A percentile compares a stretch with the other conserved stretches of the same genome.
Evolutionary conservation across 2,329 filamentous ascomycete species (phyloP).

Genomic region (Proliferodiscus dingleyae): DNA sequence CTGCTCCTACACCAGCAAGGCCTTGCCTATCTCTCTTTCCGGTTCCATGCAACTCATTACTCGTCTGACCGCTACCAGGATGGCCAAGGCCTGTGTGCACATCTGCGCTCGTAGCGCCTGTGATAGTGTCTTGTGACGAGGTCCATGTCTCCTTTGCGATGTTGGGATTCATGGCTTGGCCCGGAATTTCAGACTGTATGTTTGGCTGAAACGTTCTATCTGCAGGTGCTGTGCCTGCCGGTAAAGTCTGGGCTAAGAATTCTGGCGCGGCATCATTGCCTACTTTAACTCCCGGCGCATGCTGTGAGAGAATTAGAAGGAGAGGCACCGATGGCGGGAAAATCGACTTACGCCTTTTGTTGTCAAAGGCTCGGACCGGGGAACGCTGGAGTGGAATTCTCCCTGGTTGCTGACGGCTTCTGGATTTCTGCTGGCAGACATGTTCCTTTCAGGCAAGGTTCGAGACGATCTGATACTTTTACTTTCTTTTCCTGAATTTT

Average conservation of each 20-base stretch:
- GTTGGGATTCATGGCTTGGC: conserved; percentile 33
- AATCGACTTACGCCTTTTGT: conserved; percentile 47
- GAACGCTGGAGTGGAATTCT: conserved; percentile 49
- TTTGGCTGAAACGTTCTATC: conserved; percentile 37
- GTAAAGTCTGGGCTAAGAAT: conserved; percentile 56
- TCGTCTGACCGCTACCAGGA: conserved; percentile 40
- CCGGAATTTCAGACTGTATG: conserved; percentile 33
- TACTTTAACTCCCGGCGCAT: conserved; percentile 57
- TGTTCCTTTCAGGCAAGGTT: too few species aligned
- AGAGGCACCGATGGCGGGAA: conserved; percentile 38
- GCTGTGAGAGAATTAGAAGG: conserved; percentile 40
- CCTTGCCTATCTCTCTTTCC: conserved; percentile 36
- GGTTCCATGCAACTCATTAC: conserved; percentile 38
- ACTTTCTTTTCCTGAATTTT: too few species aligned
- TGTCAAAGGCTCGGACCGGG: conserved; percentile 47
- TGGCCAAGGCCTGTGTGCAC: conserved; percentile 42
- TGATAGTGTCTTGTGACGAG: conserved; percentile 36
- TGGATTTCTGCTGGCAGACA: conserved; percentile 36
- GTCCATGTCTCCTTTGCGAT: conserved; percentile 24
- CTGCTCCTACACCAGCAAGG: conserved; percentile 31
- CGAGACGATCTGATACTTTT: too few species aligned
- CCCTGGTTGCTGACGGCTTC: conserved; percentile 51
- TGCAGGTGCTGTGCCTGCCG: conserved; percentile 54
- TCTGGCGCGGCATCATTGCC: conserved; percentile 56
- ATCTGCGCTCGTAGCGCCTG: conserved; percentile 41